Percentiles rank a stretch among this genome's conserved stretches.
These are phyloP conservation scores for Termitomyces sp. DNA, from an alignment of 768 basidiomycete species.

Conservation along the genomic window DNA sequence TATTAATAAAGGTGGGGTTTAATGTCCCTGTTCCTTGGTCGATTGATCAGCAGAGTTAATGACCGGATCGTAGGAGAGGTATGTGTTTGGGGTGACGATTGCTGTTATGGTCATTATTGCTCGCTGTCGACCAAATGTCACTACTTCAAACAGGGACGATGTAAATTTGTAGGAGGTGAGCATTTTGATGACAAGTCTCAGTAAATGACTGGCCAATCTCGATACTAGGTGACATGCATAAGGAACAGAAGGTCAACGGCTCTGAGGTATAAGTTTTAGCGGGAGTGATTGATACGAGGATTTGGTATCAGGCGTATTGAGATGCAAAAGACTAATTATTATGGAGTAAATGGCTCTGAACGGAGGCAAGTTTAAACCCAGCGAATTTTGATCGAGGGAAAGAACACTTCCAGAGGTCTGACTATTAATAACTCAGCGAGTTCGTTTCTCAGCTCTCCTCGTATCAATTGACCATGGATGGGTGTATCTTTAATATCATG, in stretches of 20 bases:
- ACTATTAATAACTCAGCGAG: slow-evolving; percentile 8
- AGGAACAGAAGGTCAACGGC: slow-evolving; percentile 21
- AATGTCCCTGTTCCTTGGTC: neutral
- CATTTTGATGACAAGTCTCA: slow-evolving; percentile 5
- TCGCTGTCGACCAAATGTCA: slow-evolving; percentile 36
- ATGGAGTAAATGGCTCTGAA: neutral
- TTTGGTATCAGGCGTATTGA: neutral
- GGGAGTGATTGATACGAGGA: neutral
- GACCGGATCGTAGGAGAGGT: slow-evolving; percentile 34
- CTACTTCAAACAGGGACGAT: slow-evolving; percentile 47
- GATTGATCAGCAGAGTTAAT: slow-evolving; percentile 3
- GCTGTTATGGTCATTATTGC: slow-evolving; percentile 51
- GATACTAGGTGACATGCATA: slow-evolving; percentile 35
- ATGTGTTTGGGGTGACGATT: slow-evolving; percentile 56
- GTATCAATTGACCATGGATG: slow-evolving; percentile 9
- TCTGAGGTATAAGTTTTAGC: slow-evolving; percentile 6
- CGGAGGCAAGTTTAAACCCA: slow-evolving; percentile 17
- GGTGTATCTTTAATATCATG: slow-evolving; percentile 9
- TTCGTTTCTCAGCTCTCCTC: neutral
- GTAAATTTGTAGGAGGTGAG: slow-evolving; percentile 59
- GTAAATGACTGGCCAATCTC: slow-evolving; percentile 13
- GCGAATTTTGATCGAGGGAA: slow-evolving; percentile 26
- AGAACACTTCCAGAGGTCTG: slow-evolving; percentile 22
- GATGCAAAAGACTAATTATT: neutral
- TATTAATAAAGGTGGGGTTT: slow-evolving; percentile 45